A percentile compares a stretch with the other conserved stretches of the same genome.
phyloP scores from a whole-genome alignment of 179 eudicot genomes.

The Patellifolia procumbens region DNA sequence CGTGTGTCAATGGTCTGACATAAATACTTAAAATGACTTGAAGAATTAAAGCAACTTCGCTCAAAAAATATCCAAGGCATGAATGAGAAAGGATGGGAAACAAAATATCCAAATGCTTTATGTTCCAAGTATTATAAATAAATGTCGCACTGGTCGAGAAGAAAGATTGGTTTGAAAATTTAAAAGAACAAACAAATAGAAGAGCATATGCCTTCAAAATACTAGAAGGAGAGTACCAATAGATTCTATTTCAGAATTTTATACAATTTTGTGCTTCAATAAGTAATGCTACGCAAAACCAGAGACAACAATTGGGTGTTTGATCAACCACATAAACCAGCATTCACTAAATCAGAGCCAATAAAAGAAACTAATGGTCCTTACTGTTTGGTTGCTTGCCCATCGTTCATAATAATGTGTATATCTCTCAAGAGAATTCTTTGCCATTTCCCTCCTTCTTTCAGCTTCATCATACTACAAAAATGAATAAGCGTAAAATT shows the following conservation, averaged over 20 bases:
- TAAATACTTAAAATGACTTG: no score
- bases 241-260: background rate
- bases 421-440: conserved; percentile 72
- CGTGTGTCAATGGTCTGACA: no score
- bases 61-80: background rate
- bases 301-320: background rate
- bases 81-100: background rate
- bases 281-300: background rate
- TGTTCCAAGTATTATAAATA: background rate
- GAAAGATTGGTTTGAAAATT: background rate
- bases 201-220: background rate
- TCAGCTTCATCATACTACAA: conserved; percentile 60
- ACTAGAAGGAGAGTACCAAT: background rate
- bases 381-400: conserved; percentile 74
- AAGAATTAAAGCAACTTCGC: no score
- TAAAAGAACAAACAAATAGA: background rate
- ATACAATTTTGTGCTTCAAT: background rate
- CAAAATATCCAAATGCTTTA: background rate
- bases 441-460: conserved; percentile 75
- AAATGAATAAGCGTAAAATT: conserved; percentile 11
- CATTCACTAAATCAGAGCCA: background rate
- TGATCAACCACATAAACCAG: background rate
- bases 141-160: background rate
- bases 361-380: conserved; percentile 10
- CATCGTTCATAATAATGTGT: conserved; percentile 87